phyloP scores from a whole-genome alignment of 2,329 filamentous ascomycete genomes.

The Cytospora piceicola region DNA sequence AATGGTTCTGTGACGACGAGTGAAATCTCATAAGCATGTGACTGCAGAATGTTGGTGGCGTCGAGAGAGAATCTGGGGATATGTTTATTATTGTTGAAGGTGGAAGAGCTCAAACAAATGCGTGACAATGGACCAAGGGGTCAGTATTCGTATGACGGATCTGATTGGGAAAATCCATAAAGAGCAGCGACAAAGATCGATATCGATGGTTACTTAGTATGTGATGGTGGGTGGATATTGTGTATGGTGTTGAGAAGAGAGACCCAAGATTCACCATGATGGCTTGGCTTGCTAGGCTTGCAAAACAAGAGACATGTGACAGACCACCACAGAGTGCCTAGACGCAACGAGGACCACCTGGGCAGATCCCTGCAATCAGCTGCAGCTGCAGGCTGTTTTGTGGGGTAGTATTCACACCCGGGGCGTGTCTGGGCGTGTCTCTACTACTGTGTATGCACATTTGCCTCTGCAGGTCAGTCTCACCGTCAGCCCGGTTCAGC shows the following conservation, averaged over 20 bases:
- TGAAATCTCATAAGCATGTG: neutral
- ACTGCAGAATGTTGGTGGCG: neutral
- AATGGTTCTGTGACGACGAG: neutral
- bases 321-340: neutral
- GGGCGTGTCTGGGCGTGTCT: too few species aligned
- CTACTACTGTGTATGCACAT: neutral
- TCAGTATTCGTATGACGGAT: neutral
- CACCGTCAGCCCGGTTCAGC: neutral
- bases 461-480: neutral
- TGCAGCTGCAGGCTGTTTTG: neutral
- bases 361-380: slow-evolving; percentile 3
- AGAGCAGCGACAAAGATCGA: neutral
- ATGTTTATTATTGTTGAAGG: neutral
- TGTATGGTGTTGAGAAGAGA: neutral
- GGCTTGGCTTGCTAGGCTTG: neutral
- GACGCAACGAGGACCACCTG: neutral
- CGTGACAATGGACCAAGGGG: neutral
- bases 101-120: neutral
- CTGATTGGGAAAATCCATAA: neutral
- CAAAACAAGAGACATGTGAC: neutral
- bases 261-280: neutral
- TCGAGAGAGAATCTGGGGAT: neutral
- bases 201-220: neutral
- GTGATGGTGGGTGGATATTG: neutral
- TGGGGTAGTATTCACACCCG: neutral